Evolutionary conservation across 441 rosid genomes (phyloP), one percentile per base, ranked within the genome.

Genomic region (Macaranga tanarius): DNA sequence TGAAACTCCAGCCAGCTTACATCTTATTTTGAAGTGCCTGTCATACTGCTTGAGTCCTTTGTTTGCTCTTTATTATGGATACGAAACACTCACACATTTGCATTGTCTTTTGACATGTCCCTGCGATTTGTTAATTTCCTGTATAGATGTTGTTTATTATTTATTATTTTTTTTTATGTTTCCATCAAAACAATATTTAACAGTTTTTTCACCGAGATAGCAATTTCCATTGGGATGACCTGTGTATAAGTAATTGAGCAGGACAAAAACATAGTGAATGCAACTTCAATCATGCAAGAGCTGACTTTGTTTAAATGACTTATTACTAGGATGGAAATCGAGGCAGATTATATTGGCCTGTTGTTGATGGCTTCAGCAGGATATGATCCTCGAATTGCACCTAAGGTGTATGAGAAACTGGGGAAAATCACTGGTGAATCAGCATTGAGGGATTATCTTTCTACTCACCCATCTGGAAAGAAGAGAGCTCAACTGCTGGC

Each of bases 391-490:
- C 86, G 95, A 45, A 64, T 84, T 63, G 96, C 98, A n/a, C 98
- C 98, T 7, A 74, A 54, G 72, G 93, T 93, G 67, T 89, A 81
- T 20, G 97, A 95, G 81, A 93, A 89, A 85, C 75, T 93, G 67
- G 97, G 93, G 26, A 81, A 86, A 80, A 74, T 92, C 2, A 74
- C 82, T 3, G 90, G 96, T 26, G 84, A 82, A 0, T 85, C 81
- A 0, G 47, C 73, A 10, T 58, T 89, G 5, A 77, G 76, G 75
- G 90, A 91, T 72, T 92, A 92, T 75, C 85, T 95, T 16, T 89
- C 97, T 5, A 95, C 97, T n/a, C 99, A 95, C 83, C 99, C 97
- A 31, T 95, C 99, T 12, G 97, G 97, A 25, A 90, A 82, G 86
- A 88, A 84, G 85, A 87, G 99, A 79, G 86, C 97, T 55, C 76